A percentile compares a stretch with the other conserved stretches of the same genome.
phyloP scores from a whole-genome alignment of 2,329 filamentous ascomycete species.

The Monosporascus cannonballus region DNA sequence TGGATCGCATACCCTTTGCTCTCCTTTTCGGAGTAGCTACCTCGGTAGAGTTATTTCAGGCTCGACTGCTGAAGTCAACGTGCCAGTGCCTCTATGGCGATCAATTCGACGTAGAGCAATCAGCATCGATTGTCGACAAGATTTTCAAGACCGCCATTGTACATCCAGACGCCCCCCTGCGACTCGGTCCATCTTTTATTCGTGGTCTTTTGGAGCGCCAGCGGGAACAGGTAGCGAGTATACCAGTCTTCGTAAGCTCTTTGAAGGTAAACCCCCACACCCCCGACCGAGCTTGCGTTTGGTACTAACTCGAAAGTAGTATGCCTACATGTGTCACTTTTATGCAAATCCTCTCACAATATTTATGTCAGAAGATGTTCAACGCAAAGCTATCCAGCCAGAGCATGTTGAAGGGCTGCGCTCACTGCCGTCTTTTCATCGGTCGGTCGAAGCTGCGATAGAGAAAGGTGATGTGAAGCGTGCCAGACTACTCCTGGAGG shows the following conservation, averaged over 20 bases:
- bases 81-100: slow-evolving; percentile 62
- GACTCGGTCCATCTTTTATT: slow-evolving; percentile 59
- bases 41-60: slow-evolving; percentile 73
- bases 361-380: slow-evolving; percentile 39
- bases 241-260: slow-evolving; percentile 64
- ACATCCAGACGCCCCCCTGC: slow-evolving; percentile 47
- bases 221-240: slow-evolving; percentile 69
- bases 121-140: slow-evolving; percentile 63
- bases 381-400: slow-evolving; percentile 37
- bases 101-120: slow-evolving; percentile 73
- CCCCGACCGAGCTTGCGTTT: neutral
- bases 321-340: slow-evolving; percentile 81
- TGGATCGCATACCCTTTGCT: slow-evolving; percentile 69
- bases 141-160: slow-evolving; percentile 63
- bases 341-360: slow-evolving; percentile 72
- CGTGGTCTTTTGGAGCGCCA: slow-evolving; percentile 64
- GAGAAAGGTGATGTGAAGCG: slow-evolving; percentile 34
- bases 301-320: slow-evolving; percentile 39
- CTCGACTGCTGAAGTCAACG: slow-evolving; percentile 63
- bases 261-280: slow-evolving; percentile 49
- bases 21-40: slow-evolving; percentile 76
- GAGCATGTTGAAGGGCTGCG: slow-evolving; percentile 64
- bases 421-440: slow-evolving; percentile 62
- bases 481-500: slow-evolving; percentile 51
- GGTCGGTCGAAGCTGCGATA: slow-evolving; percentile 42